Base-by-base conservation (phyloP, 768 basidiomycete genomes). In the Clitopilus hobsonii region DNA sequence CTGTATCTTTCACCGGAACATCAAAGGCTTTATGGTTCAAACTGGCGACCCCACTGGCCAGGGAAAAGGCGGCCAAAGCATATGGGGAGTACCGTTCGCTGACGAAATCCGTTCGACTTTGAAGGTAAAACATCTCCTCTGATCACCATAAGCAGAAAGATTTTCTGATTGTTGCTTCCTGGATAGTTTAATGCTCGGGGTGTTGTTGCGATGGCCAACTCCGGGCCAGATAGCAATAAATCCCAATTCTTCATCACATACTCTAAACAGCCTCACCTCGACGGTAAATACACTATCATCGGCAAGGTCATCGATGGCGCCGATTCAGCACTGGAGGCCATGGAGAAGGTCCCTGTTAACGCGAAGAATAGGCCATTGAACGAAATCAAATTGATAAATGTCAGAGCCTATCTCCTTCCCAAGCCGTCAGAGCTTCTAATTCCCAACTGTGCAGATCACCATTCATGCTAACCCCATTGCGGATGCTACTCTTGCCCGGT, bases 271-370 rank as follows among this genome's bases (percentile, higher is more conserved):
- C 73, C 91, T 0, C 95, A 97, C 67, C 82, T 99, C 14, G 96
- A 99, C 66, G 87, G 87, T 59, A 98, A 97, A 67, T 89, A 91
- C 71, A 93, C 93, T 14, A 97, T 98, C 52, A 86, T 98, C 57
- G 96, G 94, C 54, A 93, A 89, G 76, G 94, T 99, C n/a, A 98
- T 99, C 61, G 97, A 99, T 65, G 97, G 97, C 18, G 82, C 81
- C n/a, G 95, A 99, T 66, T 85, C 91, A 3, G 91, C 95, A 4
- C 73, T 99, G 45, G 97, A 98, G 62, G 79, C 81, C n/a, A 93
- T 98, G 83, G 97, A 98, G 68, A 83, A 86, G 22, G 85, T 88
- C 0, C 93, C 94, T 0, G 96, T 98, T 55, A 93, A 84, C 66
- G 79, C 85, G 56, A 99, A 98, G 72, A 94, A 94, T 68, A 74